phyloP scores from a whole-genome alignment of 495 filamentous ascomycete genomes.

The Amniculicola lignicola region DNA sequence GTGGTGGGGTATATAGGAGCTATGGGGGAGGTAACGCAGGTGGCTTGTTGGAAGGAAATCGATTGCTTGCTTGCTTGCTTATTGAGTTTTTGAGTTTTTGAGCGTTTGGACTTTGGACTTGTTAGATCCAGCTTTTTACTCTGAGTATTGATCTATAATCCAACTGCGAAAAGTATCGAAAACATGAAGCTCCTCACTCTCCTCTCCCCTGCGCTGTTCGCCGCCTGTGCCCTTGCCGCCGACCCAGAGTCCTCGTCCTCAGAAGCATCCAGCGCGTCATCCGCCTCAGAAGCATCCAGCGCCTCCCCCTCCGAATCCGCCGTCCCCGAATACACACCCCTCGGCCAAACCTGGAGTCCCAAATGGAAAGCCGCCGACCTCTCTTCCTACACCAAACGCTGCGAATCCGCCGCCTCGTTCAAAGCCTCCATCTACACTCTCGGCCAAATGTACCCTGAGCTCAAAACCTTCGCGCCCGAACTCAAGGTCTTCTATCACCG shows the following conservation, averaged over 20 bases:
- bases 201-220: slow-evolving; percentile 15
- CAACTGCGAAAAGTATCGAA: too few species aligned
- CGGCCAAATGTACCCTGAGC: slow-evolving; percentile 24
- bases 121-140: too few species aligned
- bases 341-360: slow-evolving; percentile 18
- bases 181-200: slow-evolving; percentile 21
- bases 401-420: slow-evolving; percentile 7
- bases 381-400: slow-evolving; percentile 11
- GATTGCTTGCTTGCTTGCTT: not conserved
- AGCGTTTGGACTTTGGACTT: not conserved
- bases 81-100: not conserved
- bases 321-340: slow-evolving; percentile 8
- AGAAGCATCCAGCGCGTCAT: slow-evolving; percentile 7
- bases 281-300: not conserved
- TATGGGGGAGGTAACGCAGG: not conserved
- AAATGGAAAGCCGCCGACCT: slow-evolving; percentile 12
- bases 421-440: slow-evolving; percentile 28
- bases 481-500: slow-evolving; percentile 35
- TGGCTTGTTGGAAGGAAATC: not conserved
- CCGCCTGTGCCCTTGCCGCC: slow-evolving; percentile 9
- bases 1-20: slow-evolving; percentile 14
- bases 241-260: slow-evolving; percentile 4
- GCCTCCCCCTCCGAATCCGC: not conserved
- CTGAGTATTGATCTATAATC: too few species aligned
- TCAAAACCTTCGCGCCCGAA: slow-evolving; percentile 25